Conservation (phyloP, 2,329 filamentous ascomycete species). For the Penicillium polonicum region DNA sequence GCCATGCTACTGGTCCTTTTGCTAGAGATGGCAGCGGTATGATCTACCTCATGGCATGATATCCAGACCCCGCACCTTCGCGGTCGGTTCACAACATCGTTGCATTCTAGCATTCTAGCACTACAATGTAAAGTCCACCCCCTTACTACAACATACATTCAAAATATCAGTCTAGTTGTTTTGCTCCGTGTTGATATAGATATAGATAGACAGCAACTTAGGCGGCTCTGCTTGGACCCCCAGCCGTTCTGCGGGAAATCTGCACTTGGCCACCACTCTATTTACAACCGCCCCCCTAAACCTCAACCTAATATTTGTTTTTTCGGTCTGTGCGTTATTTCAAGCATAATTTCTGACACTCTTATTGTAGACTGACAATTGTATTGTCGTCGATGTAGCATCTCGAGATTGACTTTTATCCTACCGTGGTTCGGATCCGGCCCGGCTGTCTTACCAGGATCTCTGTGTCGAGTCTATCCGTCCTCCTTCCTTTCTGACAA, state of each 20-base stretch:
- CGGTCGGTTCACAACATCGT: background rate
- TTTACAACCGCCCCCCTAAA: background rate
- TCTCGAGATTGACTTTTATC: background rate
- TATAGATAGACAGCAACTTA: background rate
- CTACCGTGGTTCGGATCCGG: conserved; percentile 8
- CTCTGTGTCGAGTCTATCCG: background rate
- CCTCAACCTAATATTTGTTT: background rate
- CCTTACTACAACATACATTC: background rate
- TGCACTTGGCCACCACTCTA: background rate
- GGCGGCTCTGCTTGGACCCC: background rate
- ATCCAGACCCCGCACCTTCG: background rate
- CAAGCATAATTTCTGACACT: background rate
- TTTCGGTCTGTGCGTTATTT: background rate
- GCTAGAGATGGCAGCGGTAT: background rate
- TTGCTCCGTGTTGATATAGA: background rate
- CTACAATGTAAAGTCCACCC: background rate
- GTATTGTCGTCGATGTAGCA: conserved; percentile 1
- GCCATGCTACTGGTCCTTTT: background rate
- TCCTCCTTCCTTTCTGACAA: background rate
- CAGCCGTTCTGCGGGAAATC: background rate
- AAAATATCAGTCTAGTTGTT: background rate
- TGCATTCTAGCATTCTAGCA: background rate
- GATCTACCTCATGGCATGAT: background rate
- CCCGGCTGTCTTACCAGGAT: background rate
- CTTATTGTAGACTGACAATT: background rate